Evolutionary conservation across 1,284 basidiomycete species (phyloP), one percentile per base, ranked within the genome.

Genomic region (Ustilago crameri): DNA sequence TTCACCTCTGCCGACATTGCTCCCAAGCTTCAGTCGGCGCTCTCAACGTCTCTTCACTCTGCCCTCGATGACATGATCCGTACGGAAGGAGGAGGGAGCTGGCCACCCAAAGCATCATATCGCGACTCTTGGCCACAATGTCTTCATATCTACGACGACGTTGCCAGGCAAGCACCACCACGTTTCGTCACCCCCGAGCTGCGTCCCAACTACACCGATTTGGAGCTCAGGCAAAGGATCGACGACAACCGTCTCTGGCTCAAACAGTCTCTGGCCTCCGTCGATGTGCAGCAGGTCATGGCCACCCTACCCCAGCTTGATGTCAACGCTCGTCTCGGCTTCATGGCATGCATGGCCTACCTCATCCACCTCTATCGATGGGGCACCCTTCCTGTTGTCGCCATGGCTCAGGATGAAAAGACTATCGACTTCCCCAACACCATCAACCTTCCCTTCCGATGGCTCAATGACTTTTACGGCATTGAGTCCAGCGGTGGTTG

Each of bases 341-440:
- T 65, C 18, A 44, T 71, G 22, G 68, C 68, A 2, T 71, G 68
- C 43, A 71, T 52, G 23, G 68, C 68, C 3, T 71, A 71, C 27
- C 68, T 71, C 42, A 58, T 48, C 12, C 68, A 71, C 40, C 51
- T 71, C 30, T 71, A 71, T 45, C 61, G 68, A 54, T 71, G 68
- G 68, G 68, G 68, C 10, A 71, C 68, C 1, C 34, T 71, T 1
- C 68, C 68, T 10, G 68, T 71, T 7, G 68, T 71, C 8, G 68
- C 68, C 32, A 65, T 71, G 61, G 68, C 68, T 5, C 68, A 71
- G 30, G 68, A 71, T 15, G 68, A 71, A 46, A 71, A 65, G 34
- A 49, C 32, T n/a, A 30, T 71, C 12, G 26, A 49, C 20, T 65
- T 71, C 23, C 68, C 68, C 8, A 20, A 50, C 15, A 40, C 54